A percentile compares a stretch with the other conserved stretches of the same genome.
Conservation (phyloP, 2,329 filamentous ascomycete species). For the Gaeumannomyces sp. region DNA sequence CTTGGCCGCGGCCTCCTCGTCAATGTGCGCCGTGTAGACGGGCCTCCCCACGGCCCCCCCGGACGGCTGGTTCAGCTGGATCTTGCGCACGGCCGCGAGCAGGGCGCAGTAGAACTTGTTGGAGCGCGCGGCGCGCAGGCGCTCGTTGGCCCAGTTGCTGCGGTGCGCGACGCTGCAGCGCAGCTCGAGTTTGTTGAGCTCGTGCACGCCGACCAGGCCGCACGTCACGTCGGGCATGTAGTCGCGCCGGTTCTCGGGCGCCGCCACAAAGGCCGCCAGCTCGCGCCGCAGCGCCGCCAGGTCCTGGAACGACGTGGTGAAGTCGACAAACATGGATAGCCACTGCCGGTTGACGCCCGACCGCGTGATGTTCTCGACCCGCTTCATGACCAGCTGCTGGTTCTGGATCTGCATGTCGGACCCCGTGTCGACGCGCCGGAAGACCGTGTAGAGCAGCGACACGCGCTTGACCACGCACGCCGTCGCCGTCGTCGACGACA, state of each 20-base stretch:
- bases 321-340: constrained; percentile 61
- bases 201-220: constrained; percentile 50
- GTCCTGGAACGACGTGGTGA: constrained; percentile 62
- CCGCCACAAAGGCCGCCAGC: constrained; percentile 58
- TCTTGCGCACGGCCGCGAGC: constrained; percentile 60
- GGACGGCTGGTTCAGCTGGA: constrained; percentile 42
- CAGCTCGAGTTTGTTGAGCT: constrained; percentile 25
- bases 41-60: constrained; percentile 8
- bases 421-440: constrained; percentile 25
- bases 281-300: constrained; percentile 56
- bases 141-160: constrained; percentile 68
- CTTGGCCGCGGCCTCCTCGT: background rate
- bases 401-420: constrained; percentile 36
- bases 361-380: constrained; percentile 65
- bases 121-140: constrained; percentile 60
- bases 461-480: constrained; percentile 23
- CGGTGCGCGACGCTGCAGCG: constrained; percentile 62
- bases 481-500: constrained; percentile 14
- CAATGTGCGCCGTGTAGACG: constrained; percentile 7
- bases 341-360: constrained; percentile 62
- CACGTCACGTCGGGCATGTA: constrained; percentile 59
- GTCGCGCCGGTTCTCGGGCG: constrained; percentile 56
- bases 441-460: constrained; percentile 29
- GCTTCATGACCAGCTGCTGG: constrained; percentile 62
- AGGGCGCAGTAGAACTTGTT: constrained; percentile 71